Evolutionary conservation across 2,329 filamentous ascomycete genomes (phyloP).

Genomic region (Aspergillus neoniger): DNA sequence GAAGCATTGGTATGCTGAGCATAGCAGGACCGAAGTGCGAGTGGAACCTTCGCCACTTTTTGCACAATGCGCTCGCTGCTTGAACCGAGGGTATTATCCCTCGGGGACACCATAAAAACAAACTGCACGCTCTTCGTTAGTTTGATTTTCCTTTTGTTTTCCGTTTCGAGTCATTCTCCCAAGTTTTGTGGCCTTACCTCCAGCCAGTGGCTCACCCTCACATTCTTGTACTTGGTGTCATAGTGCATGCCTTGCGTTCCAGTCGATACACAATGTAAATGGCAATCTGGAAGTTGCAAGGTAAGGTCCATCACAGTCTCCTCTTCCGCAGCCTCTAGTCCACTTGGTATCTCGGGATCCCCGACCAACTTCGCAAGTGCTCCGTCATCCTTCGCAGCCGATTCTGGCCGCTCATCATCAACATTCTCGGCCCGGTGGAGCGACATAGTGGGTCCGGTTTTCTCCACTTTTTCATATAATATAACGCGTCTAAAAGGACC

Average conservation of each 20-base stretch:
- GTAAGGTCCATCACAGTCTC: conserved; percentile 12
- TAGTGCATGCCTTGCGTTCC: conserved; percentile 17
- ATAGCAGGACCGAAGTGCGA: conserved; percentile 19
- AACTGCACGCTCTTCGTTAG: conserved; percentile 9
- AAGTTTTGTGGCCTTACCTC: conserved; percentile 13
- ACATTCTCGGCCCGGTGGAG: conserved; percentile 4
- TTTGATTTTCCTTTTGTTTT: not conserved
- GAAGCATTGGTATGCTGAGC: conserved; percentile 15
- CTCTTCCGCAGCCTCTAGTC: not conserved
- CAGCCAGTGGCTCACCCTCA: conserved; percentile 17
- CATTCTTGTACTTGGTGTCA: conserved; percentile 17
- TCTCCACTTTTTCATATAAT: conserved; percentile 12
- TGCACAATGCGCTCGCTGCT: conserved; percentile 8
- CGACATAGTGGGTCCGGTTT: not conserved
- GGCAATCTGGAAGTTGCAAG: conserved; percentile 15
- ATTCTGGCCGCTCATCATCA: conserved; percentile 6
- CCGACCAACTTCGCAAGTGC: conserved; percentile 2
- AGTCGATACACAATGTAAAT: conserved; percentile 6
- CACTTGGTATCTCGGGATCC: conserved; percentile 4
- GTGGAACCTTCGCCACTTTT: conserved; percentile 10
- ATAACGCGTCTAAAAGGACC: conserved; percentile 16
- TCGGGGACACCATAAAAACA: conserved; percentile 11
- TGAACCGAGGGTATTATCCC: not conserved
- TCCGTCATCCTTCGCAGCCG: not conserved
- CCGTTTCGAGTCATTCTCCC: not conserved